phyloP scores from a whole-genome alignment of 225 moss, liverwort and hornwort genomes.

The Lunularia cruciata region DNA sequence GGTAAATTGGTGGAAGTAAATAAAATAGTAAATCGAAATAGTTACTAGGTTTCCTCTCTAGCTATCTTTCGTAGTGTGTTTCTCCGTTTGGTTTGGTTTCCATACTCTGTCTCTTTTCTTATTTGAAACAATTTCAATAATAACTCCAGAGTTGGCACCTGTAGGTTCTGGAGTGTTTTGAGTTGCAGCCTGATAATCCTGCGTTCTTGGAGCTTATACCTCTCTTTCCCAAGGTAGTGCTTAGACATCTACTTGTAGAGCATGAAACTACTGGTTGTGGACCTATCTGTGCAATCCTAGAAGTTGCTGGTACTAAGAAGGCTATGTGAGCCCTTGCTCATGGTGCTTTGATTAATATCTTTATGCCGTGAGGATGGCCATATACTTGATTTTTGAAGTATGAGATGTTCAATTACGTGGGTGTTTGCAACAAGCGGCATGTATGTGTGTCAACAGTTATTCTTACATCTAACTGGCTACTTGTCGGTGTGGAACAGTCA shows the following conservation, averaged over 20 bases:
- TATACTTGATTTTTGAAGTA: background rate
- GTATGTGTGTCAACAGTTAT: background rate
- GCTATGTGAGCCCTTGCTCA: too few relatives aligned
- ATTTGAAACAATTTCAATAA: background rate
- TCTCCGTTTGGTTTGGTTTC: background rate
- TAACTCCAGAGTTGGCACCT: conserved; percentile 11
- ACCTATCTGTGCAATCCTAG: too few relatives aligned
- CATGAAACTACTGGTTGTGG: too few relatives aligned
- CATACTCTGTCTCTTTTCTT: too few relatives aligned
- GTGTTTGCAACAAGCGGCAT: background rate
- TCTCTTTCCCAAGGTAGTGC: conserved; percentile 85
- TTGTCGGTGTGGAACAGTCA: conserved; percentile 54
- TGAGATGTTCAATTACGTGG: too few relatives aligned
- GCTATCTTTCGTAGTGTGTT: background rate
- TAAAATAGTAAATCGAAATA: too few relatives aligned
- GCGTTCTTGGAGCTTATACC: conserved; percentile 96
- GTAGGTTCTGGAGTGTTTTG: conserved; percentile 97
- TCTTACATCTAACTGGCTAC: conserved; percentile 1
- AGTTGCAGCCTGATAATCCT: conserved; percentile 83
- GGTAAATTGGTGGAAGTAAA: too few relatives aligned
- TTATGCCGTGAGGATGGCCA: background rate
- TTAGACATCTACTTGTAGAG: background rate
- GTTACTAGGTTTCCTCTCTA: background rate
- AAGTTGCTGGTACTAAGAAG: too few relatives aligned
- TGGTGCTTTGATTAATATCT: too few relatives aligned